A percentile compares a stretch with the other conserved stretches of the same genome.
These are phyloP conservation scores for Suillus weaverae DNA, from an alignment of 768 basidiomycete genomes.

Conservation along the genomic window DNA sequence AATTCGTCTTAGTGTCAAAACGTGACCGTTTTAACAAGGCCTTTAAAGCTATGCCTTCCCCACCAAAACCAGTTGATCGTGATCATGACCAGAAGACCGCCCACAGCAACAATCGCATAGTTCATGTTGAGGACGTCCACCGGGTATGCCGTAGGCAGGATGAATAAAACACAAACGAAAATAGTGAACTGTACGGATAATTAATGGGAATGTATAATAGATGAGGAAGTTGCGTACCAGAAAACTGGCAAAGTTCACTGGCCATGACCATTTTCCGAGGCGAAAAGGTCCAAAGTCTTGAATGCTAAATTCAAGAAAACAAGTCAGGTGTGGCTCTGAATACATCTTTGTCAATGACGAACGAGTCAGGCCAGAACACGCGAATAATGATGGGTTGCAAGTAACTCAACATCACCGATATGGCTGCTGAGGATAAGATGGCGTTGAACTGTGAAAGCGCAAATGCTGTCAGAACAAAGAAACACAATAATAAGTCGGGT, in stretches of 20 bases:
- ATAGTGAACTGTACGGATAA: constrained; percentile 41
- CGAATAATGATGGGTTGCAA: constrained; percentile 58
- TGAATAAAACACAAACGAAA: constrained; percentile 55
- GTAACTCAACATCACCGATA: constrained; percentile 60
- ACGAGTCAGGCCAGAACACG: constrained; percentile 56
- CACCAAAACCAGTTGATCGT: constrained; percentile 46
- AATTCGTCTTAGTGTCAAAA: no score
- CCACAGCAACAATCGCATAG: constrained; percentile 55
- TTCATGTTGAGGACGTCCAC: constrained; percentile 55
- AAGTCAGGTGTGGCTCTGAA: constrained; percentile 41
- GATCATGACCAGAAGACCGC: constrained; percentile 46
- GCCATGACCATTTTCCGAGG: constrained; percentile 53
- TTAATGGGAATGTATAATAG: background rate
- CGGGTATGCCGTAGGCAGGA: constrained; percentile 55
- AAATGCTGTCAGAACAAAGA: background rate
- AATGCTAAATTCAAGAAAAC: constrained; percentile 46
- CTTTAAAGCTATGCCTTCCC: constrained; percentile 46
- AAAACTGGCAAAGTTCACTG: constrained; percentile 50
- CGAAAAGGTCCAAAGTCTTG: constrained; percentile 50
- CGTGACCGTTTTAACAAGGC: constrained; percentile 41
- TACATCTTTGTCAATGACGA: constrained; percentile 21
- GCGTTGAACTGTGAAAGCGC: constrained; percentile 45
- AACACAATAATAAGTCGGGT: background rate
- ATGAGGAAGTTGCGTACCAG: constrained; percentile 32
- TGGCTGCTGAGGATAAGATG: constrained; percentile 54